Conservation (phyloP, 2,329 filamentous ascomycete genomes). For the Fusarium papillatum region DNA sequence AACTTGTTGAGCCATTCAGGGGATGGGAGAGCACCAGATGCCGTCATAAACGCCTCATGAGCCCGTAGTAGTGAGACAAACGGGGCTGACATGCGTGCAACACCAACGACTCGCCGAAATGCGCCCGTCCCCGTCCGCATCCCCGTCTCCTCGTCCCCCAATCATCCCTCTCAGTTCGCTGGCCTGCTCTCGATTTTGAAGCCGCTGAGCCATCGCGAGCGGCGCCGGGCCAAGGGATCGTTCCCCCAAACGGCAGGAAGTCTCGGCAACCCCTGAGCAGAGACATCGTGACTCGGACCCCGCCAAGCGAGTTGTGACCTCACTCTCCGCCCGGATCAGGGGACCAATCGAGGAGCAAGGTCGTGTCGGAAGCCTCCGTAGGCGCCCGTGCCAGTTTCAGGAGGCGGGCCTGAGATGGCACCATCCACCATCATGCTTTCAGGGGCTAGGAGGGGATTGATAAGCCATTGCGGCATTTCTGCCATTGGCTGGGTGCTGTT, state of each 20-base stretch:
- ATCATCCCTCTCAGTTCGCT: not conserved
- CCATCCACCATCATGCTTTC: not conserved
- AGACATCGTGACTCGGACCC: not conserved
- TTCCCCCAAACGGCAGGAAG: not conserved
- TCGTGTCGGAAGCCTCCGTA: not conserved
- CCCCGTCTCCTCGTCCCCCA: not conserved
- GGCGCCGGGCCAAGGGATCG: not conserved
- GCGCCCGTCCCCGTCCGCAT: not conserved
- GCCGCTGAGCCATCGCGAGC: not conserved
- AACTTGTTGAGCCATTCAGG: constrained; percentile 10
- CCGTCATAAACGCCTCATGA: constrained; percentile 13
- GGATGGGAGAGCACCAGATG: not conserved
- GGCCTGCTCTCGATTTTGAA: not conserved
- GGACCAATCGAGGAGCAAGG: constrained; percentile 6
- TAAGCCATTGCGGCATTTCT: constrained; percentile 16
- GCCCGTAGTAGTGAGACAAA: not conserved
- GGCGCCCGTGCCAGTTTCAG: not conserved
- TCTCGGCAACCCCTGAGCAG: constrained; percentile 14
- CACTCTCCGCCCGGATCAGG: not conserved
- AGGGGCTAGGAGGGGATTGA: not conserved
- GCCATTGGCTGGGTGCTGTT: constrained; percentile 1
- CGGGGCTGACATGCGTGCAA: constrained; percentile 1
- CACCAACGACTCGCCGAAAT: not conserved
- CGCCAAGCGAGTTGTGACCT: not conserved
- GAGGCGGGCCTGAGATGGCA: constrained; percentile 1